Conservation (phyloP, 2,329 filamentous ascomycete genomes). For the Fusarium concolor region DNA sequence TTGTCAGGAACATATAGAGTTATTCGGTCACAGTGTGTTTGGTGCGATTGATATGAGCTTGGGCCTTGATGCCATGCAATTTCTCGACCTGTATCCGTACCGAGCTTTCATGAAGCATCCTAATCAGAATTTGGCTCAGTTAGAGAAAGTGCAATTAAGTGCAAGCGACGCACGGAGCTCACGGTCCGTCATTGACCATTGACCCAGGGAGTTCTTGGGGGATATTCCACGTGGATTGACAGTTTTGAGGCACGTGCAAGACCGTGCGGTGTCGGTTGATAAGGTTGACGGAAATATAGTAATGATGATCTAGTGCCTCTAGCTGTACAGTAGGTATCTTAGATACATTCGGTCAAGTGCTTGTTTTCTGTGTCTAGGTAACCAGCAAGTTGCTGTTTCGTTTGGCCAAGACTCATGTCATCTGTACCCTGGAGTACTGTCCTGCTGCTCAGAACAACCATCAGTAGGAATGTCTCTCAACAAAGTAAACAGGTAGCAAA, state of each 20-base stretch:
- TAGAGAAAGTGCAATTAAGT: no score
- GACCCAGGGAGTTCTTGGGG: constrained; percentile 19
- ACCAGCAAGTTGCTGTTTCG: neutral
- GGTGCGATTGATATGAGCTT: neutral
- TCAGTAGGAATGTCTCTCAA: constrained; percentile 5
- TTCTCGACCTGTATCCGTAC: constrained; percentile 3
- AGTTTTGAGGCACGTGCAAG: constrained; percentile 26
- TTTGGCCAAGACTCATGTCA: neutral
- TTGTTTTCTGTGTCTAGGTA: neutral
- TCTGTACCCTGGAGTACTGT: neutral
- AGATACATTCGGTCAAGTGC: neutral
- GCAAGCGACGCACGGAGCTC: constrained; percentile 22
- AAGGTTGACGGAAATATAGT: constrained; percentile 9
- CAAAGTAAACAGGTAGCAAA: neutral
- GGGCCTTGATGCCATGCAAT: neutral
- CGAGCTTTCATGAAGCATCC: neutral
- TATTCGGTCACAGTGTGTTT: neutral
- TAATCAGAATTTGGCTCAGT: neutral
- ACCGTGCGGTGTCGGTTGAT: constrained; percentile 33
- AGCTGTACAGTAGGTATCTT: neutral
- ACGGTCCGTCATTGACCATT: neutral
- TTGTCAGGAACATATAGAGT: neutral
- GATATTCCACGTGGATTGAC: constrained; percentile 30
- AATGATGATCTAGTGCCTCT: neutral
- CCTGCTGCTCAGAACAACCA: neutral